Conservation (phyloP, 208 protist species). For the Porcisia deanei region DNA sequence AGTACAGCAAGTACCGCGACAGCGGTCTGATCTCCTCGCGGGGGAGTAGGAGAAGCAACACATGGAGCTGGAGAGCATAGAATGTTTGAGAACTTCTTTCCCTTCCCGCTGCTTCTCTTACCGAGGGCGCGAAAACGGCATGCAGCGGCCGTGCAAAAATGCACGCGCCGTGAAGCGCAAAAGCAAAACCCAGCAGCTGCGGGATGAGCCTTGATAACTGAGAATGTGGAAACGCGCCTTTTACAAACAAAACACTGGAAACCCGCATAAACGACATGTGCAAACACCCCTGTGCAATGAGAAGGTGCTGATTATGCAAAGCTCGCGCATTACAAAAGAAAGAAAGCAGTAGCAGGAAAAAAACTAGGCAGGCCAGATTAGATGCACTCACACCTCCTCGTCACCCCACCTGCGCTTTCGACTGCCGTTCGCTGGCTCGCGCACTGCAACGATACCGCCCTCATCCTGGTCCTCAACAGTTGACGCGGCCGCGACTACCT, state of each 20-base stretch:
- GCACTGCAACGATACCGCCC: constrained; percentile 45
- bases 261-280: not conserved
- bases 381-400: not conserved
- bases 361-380: not conserved
- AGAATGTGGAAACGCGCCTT: too few relatives aligned
- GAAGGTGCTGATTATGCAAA: not conserved
- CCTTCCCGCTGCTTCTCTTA: not conserved
- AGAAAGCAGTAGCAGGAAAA: too few relatives aligned
- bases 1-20: not conserved
- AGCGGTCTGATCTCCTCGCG: not conserved
- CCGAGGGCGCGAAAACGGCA: not conserved
- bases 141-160: not conserved
- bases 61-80: not conserved
- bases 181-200: not conserved
- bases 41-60: too few relatives aligned
- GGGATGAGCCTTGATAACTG: too few relatives aligned
- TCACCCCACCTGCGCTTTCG: constrained; percentile 33
- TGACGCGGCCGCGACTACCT: not conserved
- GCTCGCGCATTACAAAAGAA: not conserved
- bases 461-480: constrained; percentile 14
- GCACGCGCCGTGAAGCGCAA: not conserved
- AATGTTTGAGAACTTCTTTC: not conserved
- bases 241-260: not conserved
- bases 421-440: constrained; percentile 46
- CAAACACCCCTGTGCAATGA: not conserved